Conservation (phyloP, 805 yeast species). For the Saccharomycopsis microspora region DNA sequence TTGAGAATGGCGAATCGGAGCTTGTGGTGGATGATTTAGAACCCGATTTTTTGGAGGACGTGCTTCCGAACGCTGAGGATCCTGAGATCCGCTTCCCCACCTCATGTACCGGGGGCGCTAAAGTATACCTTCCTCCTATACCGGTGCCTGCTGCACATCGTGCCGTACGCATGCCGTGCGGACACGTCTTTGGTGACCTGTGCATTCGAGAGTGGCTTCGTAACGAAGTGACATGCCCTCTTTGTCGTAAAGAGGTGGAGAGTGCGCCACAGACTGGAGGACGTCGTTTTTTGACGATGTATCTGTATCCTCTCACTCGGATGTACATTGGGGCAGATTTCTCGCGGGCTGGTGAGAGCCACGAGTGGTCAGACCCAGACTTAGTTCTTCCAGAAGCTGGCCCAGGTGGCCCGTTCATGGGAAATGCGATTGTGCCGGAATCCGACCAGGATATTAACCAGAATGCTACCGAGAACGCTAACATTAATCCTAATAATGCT, state of each 20-base stretch:
- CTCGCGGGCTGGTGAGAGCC: slow-evolving; percentile 10
- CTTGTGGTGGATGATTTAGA: not conserved
- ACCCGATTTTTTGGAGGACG: not conserved
- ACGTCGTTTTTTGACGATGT: not conserved
- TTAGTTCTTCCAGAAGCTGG: slow-evolving; percentile 9
- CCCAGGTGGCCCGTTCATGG: slow-evolving; percentile 8
- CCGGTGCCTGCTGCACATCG: slow-evolving; percentile 30
- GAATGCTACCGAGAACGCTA: not conserved
- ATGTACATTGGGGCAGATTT: slow-evolving; percentile 5
- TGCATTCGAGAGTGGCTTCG: slow-evolving; percentile 81
- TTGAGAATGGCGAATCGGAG: not conserved
- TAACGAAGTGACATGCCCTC: slow-evolving; percentile 67
- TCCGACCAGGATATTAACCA: not conserved
- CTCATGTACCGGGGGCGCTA: not conserved
- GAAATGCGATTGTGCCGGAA: slow-evolving; percentile 6
- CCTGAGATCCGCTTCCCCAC: slow-evolving; percentile 9
- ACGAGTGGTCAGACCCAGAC: slow-evolving; percentile 7
- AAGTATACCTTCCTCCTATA: not conserved
- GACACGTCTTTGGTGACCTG: slow-evolving; percentile 76
- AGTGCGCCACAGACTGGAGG: not conserved
- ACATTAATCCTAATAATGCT: not conserved
- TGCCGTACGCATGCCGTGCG: slow-evolving; percentile 72
- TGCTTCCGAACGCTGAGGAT: slow-evolving; percentile 6
- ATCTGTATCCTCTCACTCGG: slow-evolving; percentile 10
- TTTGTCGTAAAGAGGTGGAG: slow-evolving; percentile 35